Conservation (phyloP, 768 basidiomycete genomes). For the Suillus subaureus region DNA sequence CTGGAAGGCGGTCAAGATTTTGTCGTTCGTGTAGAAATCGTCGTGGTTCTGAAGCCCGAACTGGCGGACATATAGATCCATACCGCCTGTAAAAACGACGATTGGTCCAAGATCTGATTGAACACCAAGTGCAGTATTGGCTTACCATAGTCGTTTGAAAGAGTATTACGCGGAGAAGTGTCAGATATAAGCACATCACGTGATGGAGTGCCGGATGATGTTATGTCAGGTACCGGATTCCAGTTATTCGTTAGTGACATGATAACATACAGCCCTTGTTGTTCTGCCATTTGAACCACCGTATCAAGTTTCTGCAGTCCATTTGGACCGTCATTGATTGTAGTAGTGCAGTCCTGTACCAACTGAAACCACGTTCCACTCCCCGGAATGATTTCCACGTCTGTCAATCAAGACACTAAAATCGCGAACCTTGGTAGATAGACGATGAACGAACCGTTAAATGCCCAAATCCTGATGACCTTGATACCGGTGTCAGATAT, state of each 20-base stretch:
- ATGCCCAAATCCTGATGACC: constrained; percentile 54
- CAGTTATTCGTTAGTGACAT: constrained; percentile 65
- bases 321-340: constrained; percentile 53
- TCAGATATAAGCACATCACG: constrained; percentile 46
- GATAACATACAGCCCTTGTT: constrained; percentile 54
- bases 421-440: background rate
- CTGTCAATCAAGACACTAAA: constrained; percentile 48
- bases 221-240: constrained; percentile 44
- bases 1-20: constrained; percentile 45
- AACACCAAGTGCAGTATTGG: constrained; percentile 4
- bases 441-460: background rate
- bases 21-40: constrained; percentile 59
- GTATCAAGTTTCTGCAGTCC: constrained; percentile 58
- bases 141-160: constrained; percentile 45
- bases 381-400: constrained; percentile 40
- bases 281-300: constrained; percentile 53
- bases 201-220: background rate
- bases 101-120: constrained; percentile 51
- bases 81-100: constrained; percentile 46
- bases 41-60: constrained; percentile 55
- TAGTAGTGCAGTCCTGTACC: constrained; percentile 49
- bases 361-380: constrained; percentile 54
- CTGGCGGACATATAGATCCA: constrained; percentile 70
- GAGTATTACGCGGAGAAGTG: constrained; percentile 59
- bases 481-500: constrained; percentile 53